Evolutionary conservation across 768 basidiomycete genomes (phyloP).

Genomic region (Trametopsis cervina): DNA sequence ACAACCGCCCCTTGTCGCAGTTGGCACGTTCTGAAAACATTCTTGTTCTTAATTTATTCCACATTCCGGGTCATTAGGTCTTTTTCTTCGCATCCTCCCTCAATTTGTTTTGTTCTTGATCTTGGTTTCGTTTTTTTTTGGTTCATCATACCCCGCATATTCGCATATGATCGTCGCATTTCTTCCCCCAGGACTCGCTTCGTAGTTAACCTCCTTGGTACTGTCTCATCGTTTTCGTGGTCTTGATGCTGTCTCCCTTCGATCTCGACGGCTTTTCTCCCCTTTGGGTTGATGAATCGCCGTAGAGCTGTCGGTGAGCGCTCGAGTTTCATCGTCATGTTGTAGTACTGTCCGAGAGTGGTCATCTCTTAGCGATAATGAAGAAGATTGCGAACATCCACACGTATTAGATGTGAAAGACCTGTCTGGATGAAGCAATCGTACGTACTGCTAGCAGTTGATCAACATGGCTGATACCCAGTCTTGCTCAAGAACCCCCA

Average conservation of each 20-base stretch:
- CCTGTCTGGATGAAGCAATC: too few relatives aligned
- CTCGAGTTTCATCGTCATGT: slow-evolving; percentile 26
- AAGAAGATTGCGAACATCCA: too few relatives aligned
- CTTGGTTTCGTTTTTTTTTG: slow-evolving; percentile 2
- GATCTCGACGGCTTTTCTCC: slow-evolving; percentile 29
- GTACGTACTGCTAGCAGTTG: too few relatives aligned
- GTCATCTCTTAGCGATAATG: too few relatives aligned
- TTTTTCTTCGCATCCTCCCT: slow-evolving; percentile 14
- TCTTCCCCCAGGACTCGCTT: too few relatives aligned
- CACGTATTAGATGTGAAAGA: too few relatives aligned
- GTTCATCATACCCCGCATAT: slow-evolving; percentile 20
- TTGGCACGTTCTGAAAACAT: slow-evolving; percentile 13
- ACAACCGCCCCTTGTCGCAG: slow-evolving; percentile 3
- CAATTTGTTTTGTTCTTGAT: slow-evolving; percentile 12
- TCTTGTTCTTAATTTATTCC: neutral
- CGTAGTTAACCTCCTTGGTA: too few relatives aligned
- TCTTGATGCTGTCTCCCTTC: slow-evolving; percentile 28
- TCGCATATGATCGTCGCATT: too few relatives aligned
- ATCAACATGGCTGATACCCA: too few relatives aligned
- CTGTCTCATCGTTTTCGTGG: slow-evolving; percentile 6
- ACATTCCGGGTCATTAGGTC: slow-evolving; percentile 6
- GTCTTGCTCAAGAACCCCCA: too few relatives aligned
- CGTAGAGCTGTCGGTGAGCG: slow-evolving; percentile 37
- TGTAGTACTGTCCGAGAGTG: too few relatives aligned
- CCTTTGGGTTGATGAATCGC: slow-evolving; percentile 40